Evolutionary conservation across 1,139 yeast species (phyloP), one percentile per base, ranked within the genome.

Genomic region (Geotrichum reessii): DNA sequence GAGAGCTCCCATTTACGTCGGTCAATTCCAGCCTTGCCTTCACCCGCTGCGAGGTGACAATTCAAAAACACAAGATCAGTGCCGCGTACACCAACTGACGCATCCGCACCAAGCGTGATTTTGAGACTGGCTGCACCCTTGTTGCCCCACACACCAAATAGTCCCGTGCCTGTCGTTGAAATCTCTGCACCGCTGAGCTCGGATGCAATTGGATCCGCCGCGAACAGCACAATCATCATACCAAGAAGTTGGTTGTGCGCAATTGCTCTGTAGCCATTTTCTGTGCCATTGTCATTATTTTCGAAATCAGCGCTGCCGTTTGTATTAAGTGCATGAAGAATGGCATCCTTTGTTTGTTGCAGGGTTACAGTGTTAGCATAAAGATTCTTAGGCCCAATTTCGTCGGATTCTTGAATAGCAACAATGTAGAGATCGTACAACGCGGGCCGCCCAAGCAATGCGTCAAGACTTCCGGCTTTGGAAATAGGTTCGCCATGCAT

Each of bases 21-120:
- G 25, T 69, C 71, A 37, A 71, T 59, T 31, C 76, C 74, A 14
- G 73, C 67, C 0, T 77, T 79, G 8, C 86, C 85, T 65, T 85
- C 90, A 57, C 84, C 86, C 1, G 93, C 91, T 3, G 86, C 79
- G 53, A 88, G 74, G 71, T 88, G 96, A 59, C 87, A 82, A 64
- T 81, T 80, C 22, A 82, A 79, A 64, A 86, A 73, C 1, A 81
- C 76, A 54, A 85, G 63, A 47, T 82, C 80, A 1, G 79, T 67
- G 11, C 83, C 83, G 58, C 60, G 63, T 22, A 61, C 58, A 44
- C 63, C 59, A 21, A 62, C 49, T 1, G 62, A 49, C 11, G 69
- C 63, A 55, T 73, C 76, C 2, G 63, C 64, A 9, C 73, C 73
- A 22, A 74, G 58, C 2, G 52, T 55, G 54, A 74, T 63, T 33